These are phyloP conservation scores for Podila epigama DNA, from an alignment of 192 early-diverging fungal genomes.

Conservation along the genomic window DNA sequence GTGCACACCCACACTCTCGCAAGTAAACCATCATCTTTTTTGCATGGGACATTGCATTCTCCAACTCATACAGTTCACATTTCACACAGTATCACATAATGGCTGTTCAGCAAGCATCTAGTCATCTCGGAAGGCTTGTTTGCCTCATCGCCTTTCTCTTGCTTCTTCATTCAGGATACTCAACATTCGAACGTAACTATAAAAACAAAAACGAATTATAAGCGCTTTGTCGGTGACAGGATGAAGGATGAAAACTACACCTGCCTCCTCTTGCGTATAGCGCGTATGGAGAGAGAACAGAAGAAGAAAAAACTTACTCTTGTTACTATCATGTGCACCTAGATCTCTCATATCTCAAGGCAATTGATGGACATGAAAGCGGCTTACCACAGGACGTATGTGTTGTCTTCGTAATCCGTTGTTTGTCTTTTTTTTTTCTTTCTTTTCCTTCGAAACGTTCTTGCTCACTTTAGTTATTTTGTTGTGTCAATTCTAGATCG, in stretches of 20 bases:
- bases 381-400: conserved; percentile 58
- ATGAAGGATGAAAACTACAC: not conserved
- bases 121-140: conserved; percentile 37
- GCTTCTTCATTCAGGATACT: conserved; percentile 60
- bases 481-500: conserved; percentile 43
- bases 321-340: not conserved
- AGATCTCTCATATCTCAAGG: conserved; percentile 65
- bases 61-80: not conserved
- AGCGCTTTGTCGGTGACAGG: not conserved
- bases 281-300: not conserved
- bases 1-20: no score
- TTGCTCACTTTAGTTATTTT: not conserved
- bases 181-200: conserved; percentile 61
- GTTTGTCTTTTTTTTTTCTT: not conserved
- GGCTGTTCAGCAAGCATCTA: conserved; percentile 46
- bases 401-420: not conserved
- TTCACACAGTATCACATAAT: conserved; percentile 6
- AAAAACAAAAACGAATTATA: not conserved
- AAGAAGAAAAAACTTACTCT: not conserved
- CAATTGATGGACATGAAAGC: conserved; percentile 50
- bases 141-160: conserved; percentile 52
- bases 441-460: not conserved
- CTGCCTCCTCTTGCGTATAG: not conserved
- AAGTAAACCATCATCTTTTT: no score
- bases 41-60: no score